These are phyloP conservation scores for Aurantiochytrium sp. DNA, from an alignment of 108 stramenopile genomes.

Conservation along the genomic window DNA sequence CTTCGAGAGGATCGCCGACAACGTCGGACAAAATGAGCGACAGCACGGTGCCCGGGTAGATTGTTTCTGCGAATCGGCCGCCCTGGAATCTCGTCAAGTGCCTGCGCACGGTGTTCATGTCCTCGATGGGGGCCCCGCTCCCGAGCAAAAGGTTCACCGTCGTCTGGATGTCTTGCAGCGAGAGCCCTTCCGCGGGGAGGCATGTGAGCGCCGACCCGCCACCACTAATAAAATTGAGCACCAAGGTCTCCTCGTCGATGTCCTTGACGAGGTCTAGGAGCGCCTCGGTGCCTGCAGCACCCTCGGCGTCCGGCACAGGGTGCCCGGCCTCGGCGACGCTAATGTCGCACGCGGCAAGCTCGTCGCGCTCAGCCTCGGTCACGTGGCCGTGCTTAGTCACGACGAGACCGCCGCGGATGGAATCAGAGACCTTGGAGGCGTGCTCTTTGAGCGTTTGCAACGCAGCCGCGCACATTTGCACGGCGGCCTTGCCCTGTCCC, in stretches of 20 bases:
- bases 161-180: background rate
- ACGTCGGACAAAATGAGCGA: constrained; percentile 32
- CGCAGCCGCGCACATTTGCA: background rate
- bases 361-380: background rate
- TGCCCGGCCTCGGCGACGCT: background rate
- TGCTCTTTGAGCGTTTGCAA: background rate
- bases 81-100: constrained; percentile 18
- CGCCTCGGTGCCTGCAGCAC: background rate
- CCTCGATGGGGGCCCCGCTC: constrained; percentile 32
- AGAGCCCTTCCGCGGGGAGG: background rate
- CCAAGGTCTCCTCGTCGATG: background rate
- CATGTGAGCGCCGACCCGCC: constrained; percentile 12
- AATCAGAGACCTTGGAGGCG: background rate
- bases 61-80: background rate
- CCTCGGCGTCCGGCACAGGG: constrained; percentile 28
- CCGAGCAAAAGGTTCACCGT: background rate
- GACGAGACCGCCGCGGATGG: background rate
- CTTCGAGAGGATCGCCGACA: background rate
- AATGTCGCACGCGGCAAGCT: background rate
- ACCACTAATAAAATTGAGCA: background rate
- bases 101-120: constrained; percentile 30
- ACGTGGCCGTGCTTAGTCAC: constrained; percentile 9
- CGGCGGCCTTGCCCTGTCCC: background rate
- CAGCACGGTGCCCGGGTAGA: background rate
- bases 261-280: background rate